Percentiles rank a stretch among this genome's conserved stretches.
These are phyloP conservation scores for Corinectria fuckeliana DNA, from an alignment of 2,329 filamentous ascomycete genomes.

Conservation along the genomic window DNA sequence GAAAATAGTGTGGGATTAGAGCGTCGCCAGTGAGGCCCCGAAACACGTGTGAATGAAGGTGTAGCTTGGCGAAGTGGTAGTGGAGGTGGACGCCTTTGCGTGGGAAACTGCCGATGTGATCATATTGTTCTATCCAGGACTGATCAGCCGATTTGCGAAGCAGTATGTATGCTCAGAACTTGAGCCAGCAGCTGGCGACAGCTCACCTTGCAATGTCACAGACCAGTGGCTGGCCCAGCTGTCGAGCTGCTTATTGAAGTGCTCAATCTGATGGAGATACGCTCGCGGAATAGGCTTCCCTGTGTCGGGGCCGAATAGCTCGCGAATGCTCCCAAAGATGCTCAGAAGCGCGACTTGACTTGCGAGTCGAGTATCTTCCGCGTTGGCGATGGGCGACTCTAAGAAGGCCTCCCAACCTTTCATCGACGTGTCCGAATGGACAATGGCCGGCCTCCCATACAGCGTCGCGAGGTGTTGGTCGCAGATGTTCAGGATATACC, in stretches of 20 bases:
- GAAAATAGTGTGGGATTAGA: slow-evolving; percentile 39
- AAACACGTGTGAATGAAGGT: slow-evolving; percentile 48
- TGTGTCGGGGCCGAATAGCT: slow-evolving; percentile 62
- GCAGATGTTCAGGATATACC: slow-evolving; percentile 66
- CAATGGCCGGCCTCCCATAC: slow-evolving; percentile 62
- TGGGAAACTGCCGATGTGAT: slow-evolving; percentile 46
- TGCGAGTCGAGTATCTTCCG: slow-evolving; percentile 61
- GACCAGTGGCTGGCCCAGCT: slow-evolving; percentile 48
- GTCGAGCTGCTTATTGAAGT: slow-evolving; percentile 44
- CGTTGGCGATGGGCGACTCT: slow-evolving; percentile 53
- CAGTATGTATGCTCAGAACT: too few species aligned
- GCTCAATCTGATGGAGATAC: slow-evolving; percentile 55
- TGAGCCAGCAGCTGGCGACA: not conserved
- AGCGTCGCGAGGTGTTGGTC: slow-evolving; percentile 67
- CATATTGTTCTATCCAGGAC: slow-evolving; percentile 37
- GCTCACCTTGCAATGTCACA: slow-evolving; percentile 37
- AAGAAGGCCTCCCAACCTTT: slow-evolving; percentile 62
- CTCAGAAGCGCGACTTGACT: slow-evolving; percentile 65
- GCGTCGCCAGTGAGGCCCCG: slow-evolving; percentile 41
- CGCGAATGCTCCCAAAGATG: slow-evolving; percentile 61
- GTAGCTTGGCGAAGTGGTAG: slow-evolving; percentile 48
- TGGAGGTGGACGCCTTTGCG: slow-evolving; percentile 46
- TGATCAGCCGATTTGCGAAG: too few species aligned
- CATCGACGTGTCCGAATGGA: slow-evolving; percentile 63
- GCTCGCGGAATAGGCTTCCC: slow-evolving; percentile 57